These are phyloP conservation scores for Pleurotus giganteus DNA, from an alignment of 768 basidiomycete species.

Conservation along the genomic window DNA sequence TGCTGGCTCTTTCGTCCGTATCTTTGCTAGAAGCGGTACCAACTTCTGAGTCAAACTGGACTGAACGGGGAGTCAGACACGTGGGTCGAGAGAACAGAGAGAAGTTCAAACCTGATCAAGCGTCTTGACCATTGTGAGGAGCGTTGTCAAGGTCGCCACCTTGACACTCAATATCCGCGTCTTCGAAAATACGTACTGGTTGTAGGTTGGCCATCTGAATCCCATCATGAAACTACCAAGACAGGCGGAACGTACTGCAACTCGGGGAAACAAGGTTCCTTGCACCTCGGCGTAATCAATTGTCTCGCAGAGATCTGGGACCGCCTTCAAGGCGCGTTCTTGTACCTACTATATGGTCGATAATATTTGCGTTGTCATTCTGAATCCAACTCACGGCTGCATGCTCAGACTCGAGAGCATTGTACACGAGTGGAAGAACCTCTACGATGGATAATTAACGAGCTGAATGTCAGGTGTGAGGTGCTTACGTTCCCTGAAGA, in stretches of 20 bases:
- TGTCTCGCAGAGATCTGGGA: constrained; percentile 87
- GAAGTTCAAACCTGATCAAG: constrained; percentile 72
- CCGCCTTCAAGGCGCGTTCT: constrained; percentile 80
- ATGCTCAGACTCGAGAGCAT: constrained; percentile 95
- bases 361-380: constrained; percentile 9
- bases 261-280: constrained; percentile 83
- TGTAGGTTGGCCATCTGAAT: constrained; percentile 1
- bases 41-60: constrained; percentile 91
- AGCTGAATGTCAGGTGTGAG: background rate
- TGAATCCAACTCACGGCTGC: constrained; percentile 50
- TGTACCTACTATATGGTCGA: constrained; percentile 60
- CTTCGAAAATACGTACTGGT: constrained; percentile 86
- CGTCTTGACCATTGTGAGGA: constrained; percentile 84
- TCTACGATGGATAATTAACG: constrained; percentile 44
- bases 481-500: constrained; percentile 84
- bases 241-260: constrained; percentile 63
- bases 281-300: constrained; percentile 97
- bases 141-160: constrained; percentile 82
- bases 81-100: background rate
- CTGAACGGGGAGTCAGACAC: constrained; percentile 31
- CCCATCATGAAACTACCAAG: background rate
- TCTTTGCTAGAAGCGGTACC: constrained; percentile 91
- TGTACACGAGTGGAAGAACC: constrained; percentile 95
- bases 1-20: constrained; percentile 93
- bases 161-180: constrained; percentile 90